Evolutionary conservation across 2,329 filamentous ascomycete species (phyloP).

Genomic region (Rachicladosporium sp.): DNA sequence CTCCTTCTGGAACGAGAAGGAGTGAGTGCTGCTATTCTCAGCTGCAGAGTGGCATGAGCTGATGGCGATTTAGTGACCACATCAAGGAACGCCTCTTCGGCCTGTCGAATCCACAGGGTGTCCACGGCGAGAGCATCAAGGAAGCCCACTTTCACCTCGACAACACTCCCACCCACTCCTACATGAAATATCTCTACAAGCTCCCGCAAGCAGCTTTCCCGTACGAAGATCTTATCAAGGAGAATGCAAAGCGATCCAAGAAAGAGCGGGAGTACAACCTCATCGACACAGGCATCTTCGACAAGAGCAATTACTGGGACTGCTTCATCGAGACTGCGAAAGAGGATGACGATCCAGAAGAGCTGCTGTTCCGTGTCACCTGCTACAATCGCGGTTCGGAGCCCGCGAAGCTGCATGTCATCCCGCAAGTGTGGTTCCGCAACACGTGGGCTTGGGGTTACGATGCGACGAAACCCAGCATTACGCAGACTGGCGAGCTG

Average conservation of each 20-base stretch:
- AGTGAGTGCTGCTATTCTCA: slow-evolving; percentile 46
- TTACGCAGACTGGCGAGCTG: slow-evolving; percentile 53
- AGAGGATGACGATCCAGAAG: slow-evolving; percentile 80
- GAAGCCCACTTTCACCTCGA: slow-evolving; percentile 94
- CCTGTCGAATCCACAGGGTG: slow-evolving; percentile 89
- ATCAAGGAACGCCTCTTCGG: slow-evolving; percentile 93
- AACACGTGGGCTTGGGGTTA: slow-evolving; percentile 96
- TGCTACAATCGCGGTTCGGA: slow-evolving; percentile 93
- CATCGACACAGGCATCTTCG: slow-evolving; percentile 75
- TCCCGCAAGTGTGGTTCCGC: slow-evolving; percentile 92
- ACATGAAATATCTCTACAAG: slow-evolving; percentile 99
- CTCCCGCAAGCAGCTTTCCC: slow-evolving; percentile 87
- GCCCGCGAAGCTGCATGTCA: slow-evolving; percentile 78
- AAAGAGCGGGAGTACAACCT: slow-evolving; percentile 83
- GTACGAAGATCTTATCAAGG: slow-evolving; percentile 74
- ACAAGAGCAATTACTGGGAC: slow-evolving; percentile 89
- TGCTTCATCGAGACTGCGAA: slow-evolving; percentile 95
- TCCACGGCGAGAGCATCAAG: slow-evolving; percentile 94
- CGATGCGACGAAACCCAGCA: slow-evolving; percentile 73
- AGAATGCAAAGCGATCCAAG: slow-evolving; percentile 67
- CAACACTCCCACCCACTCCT: slow-evolving; percentile 86
- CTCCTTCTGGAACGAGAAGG: slow-evolving; percentile 95
- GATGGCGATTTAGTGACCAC: slow-evolving; percentile 51
- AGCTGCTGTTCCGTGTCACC: slow-evolving; percentile 85
- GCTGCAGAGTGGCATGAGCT: not conserved